Evolutionary conservation across 371 early-diverging fungal genomes (phyloP), one percentile per base, ranked within the genome.

Genomic region (Mortierella sp.): DNA sequence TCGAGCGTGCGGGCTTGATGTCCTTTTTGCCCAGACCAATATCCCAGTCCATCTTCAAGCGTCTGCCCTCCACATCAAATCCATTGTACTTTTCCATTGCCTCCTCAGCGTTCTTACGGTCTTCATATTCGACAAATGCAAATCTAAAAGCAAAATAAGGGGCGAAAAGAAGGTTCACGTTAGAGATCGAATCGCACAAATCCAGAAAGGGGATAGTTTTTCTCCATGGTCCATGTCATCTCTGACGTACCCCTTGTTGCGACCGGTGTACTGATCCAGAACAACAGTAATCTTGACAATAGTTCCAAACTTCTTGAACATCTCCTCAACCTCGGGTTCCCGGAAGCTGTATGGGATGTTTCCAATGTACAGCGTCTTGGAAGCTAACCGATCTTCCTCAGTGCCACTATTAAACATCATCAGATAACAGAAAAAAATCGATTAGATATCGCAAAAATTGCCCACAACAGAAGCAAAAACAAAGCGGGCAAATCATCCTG

Each of bases 31-130:
- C 89, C 80, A 91, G 88, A 48, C 95, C 95, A 90, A 94, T 91
- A 79, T 95, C 95, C 96, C 96, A 96, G 82, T 96, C 96, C 77
- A 96, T 83, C 83, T 94, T 94, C 80, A 96, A 80, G 55, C 94
- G 90, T 77, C 96, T 92, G 28, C 95, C 95, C 80, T 95, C 94
- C 24, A 96, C 92, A 57, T 89, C 92, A 75, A 92, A 93, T 72
- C 92, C 93, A 83, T 94, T 92, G 80, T 91, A 94, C 89, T 94
- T 94, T 77, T 92, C 92, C 88, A 91, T 92, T 7, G 95, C 96
- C 77, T 94, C 95, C 83, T 95, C 95, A 19, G 96, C 96, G 81
- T 95, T 94, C 74, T 92, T 90, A 77, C 95, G 92, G 70, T 95
- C 94, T 75, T 94, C 94, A 87, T 92, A 96, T 75, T 94, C 92